phyloP scores from a whole-genome alignment of 768 basidiomycete species.

The Peribolospora kevripleyi region DNA sequence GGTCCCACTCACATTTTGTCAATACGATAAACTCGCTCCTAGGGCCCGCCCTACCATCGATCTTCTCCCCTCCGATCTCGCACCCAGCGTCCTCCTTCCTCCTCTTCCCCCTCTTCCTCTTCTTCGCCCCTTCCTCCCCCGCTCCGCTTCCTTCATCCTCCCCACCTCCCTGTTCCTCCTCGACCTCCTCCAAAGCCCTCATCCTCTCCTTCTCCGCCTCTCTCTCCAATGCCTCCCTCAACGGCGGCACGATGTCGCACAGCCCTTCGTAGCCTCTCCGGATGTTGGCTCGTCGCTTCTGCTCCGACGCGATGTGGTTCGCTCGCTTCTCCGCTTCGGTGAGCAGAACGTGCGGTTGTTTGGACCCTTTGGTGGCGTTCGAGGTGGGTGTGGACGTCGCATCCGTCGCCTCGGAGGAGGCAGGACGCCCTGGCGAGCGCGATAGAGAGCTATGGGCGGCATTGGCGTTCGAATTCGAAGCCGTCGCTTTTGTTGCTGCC shows the following conservation, averaged over 20 bases:
- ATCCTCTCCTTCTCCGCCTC: constrained; percentile 19
- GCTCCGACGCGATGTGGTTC: constrained; percentile 60
- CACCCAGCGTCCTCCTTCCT: constrained; percentile 17
- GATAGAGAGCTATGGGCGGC: too few relatives aligned
- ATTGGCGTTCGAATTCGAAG: too few relatives aligned
- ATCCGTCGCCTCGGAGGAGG: too few relatives aligned
- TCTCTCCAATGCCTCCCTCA: constrained; percentile 51
- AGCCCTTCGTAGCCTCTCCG: constrained; percentile 67
- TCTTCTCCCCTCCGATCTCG: constrained; percentile 30
- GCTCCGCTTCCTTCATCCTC: not conserved
- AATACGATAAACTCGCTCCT: constrained; percentile 75
- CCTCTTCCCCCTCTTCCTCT: constrained; percentile 16
- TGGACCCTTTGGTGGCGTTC: too few relatives aligned
- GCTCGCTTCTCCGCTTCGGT: constrained; percentile 11
- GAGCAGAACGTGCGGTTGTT: not conserved
- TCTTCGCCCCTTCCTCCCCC: constrained; percentile 9
- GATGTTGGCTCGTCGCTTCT: constrained; percentile 79
- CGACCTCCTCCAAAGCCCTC: not conserved
- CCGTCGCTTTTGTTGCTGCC: too few relatives aligned
- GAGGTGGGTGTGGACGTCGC: too few relatives aligned
- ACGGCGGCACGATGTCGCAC: constrained; percentile 55
- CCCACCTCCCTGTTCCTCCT: not conserved
- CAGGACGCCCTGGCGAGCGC: too few relatives aligned
- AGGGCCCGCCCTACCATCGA: constrained; percentile 68
- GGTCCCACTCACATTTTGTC: constrained; percentile 43